Base-by-base conservation (phyloP, 306 rosid genomes). In the Chamaecrista fasciculata region DNA sequence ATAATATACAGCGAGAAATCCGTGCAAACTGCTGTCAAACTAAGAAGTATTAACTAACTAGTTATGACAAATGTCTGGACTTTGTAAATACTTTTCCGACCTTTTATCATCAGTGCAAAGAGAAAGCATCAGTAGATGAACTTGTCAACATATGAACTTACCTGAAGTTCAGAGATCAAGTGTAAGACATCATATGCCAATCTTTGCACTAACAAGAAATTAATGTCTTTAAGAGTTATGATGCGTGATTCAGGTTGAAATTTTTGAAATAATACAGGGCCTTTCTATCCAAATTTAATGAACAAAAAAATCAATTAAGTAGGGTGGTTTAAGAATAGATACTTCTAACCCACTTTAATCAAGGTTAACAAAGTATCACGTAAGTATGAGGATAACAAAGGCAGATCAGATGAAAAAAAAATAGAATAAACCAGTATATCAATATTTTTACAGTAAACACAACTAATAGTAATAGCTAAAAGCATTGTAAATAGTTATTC, bases 131-230 rank as follows among this genome's bases (percentile, higher is more conserved):
- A 83, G 83, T 0, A 28, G 63, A 77, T 70, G 49, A 73, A 66
- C 71, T 80, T 80, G 83, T 80, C 85, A 77, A 84, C 82, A 83
- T 2, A 11, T 4, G 75, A 77, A 83, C 88, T 84, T 77, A 84
- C 88, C 85, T 84, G 66, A 77, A 70, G 83, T 84, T 84, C 85
- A 84, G 85, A 80, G 85, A 84, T 84, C 88, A 80, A 84, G 88
- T 84, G 88, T 84, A 84, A 71, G 61, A 64, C 87, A 80, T 80
- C 83, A 77, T 53, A 26, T 70, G 83, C 85, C 66, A 39, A 61
- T 34, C 47, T 70, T 77, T 39, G 71, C 78, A 77, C 66, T 44
- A 16, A 33, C 21, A 42, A 42, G 49, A 40, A 40, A 23, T 24
- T 23, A 46, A 14, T 24, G 5, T 12, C 0, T n/a, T 50, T 33